phyloP scores from a whole-genome alignment of 2,329 filamentous ascomycete genomes.

The Fusarium armeniacum region DNA sequence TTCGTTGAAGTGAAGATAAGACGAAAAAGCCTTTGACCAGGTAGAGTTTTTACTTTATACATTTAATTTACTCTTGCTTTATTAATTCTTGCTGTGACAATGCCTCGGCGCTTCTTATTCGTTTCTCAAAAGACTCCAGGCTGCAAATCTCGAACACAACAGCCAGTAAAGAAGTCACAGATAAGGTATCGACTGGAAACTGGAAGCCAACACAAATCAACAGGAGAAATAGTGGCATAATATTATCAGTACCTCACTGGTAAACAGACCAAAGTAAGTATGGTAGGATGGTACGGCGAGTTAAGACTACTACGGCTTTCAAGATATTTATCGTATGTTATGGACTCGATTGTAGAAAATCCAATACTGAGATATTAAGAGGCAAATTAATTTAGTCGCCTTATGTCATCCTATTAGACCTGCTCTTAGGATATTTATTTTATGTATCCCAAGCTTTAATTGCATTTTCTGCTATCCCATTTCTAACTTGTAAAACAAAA shows the following conservation, averaged over 20 bases:
- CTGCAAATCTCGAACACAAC: not conserved
- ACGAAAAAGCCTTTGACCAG: not conserved
- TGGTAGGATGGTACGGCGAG: not conserved
- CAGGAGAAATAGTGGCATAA: rapidly evolving
- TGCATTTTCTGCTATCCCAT: not conserved
- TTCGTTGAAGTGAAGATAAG: not conserved
- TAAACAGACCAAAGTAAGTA: not conserved
- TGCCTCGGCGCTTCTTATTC: not conserved
- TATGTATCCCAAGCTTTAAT: not conserved
- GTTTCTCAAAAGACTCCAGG: not conserved
- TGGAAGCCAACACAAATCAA: not conserved
- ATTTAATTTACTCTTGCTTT: not conserved
- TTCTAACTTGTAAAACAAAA: too few species aligned
- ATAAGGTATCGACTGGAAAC: not conserved
- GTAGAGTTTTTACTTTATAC: not conserved
- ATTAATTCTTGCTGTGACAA: not conserved
- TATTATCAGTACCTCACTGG: not conserved
- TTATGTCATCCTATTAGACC: not conserved
- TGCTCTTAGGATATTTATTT: not conserved
- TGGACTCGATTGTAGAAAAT: not conserved
- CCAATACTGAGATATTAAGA: not conserved
- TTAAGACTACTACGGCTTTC: not conserved
- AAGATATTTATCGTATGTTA: not conserved
- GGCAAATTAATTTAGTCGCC: not conserved
- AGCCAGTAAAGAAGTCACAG: not conserved